These are phyloP conservation scores for Talaromyces atroroseus DNA, from an alignment of 2,329 filamentous ascomycete genomes.

Conservation along the genomic window DNA sequence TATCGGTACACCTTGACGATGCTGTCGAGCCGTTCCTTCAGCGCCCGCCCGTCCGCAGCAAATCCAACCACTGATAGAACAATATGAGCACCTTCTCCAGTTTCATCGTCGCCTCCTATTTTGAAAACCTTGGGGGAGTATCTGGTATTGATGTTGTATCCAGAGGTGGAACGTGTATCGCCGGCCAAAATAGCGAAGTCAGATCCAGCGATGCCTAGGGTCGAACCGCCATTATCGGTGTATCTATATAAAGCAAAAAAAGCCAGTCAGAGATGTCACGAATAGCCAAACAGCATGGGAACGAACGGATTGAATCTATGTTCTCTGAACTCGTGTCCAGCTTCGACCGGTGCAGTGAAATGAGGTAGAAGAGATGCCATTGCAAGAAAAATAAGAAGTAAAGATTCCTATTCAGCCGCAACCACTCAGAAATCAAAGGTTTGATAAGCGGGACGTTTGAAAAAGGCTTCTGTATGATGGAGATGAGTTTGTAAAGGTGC, in stretches of 20 bases:
- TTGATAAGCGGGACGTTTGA: neutral
- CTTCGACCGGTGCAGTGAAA: slow-evolving; percentile 46
- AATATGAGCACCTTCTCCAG: slow-evolving; percentile 78
- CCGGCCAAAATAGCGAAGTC: slow-evolving; percentile 96
- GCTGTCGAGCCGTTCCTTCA: slow-evolving; percentile 89
- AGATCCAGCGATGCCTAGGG: slow-evolving; percentile 85
- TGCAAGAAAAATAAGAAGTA: neutral
- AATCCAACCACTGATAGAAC: slow-evolving; percentile 93
- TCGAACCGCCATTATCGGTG: slow-evolving; percentile 96
- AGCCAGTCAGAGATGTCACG: neutral
- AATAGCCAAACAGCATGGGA: neutral
- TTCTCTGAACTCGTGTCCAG: slow-evolving; percentile 52
- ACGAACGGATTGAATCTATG: slow-evolving; percentile 90
- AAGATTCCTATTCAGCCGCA: neutral
- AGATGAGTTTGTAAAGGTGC: slow-evolving; percentile 8
- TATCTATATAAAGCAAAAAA: slow-evolving; percentile 48
- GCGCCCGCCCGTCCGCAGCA: slow-evolving; percentile 85
- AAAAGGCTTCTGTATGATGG: slow-evolving; percentile 12
- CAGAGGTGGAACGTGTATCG: slow-evolving; percentile 90
- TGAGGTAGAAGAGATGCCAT: slow-evolving; percentile 53
- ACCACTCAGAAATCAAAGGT: neutral
- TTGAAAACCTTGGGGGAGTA: slow-evolving; percentile 95
- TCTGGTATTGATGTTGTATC: slow-evolving; percentile 98
- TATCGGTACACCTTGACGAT: slow-evolving; percentile 99
- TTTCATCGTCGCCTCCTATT: slow-evolving; percentile 84